These are phyloP conservation scores for Aspergillus sp. DNA, from an alignment of 2,329 filamentous ascomycete genomes.

Conservation along the genomic window DNA sequence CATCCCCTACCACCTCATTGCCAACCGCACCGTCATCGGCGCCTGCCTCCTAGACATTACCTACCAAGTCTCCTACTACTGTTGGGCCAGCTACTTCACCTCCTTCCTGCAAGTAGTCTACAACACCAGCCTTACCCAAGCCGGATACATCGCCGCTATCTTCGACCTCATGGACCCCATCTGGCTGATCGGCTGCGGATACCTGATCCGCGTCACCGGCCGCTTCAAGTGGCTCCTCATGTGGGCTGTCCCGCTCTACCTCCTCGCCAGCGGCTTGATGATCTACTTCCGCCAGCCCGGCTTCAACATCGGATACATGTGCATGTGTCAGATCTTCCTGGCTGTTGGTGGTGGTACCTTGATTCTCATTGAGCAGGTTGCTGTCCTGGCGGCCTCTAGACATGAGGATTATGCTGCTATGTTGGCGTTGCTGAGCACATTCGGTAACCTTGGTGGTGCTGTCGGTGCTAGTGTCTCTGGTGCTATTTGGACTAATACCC, in stretches of 20 bases:
- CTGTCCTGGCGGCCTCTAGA: conserved; percentile 52
- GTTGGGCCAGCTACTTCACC: conserved; percentile 36
- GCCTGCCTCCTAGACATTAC: conserved; percentile 29
- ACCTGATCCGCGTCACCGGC: conserved; percentile 50
- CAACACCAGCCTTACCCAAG: conserved; percentile 31
- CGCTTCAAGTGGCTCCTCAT: conserved; percentile 54
- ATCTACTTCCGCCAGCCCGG: conserved; percentile 54
- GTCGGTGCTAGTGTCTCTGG: conserved; percentile 33
- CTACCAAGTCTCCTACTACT: conserved; percentile 22
- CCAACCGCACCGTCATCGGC: conserved; percentile 30
- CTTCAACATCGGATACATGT: conserved; percentile 50
- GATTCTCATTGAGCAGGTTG: conserved; percentile 56
- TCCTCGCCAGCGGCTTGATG: conserved; percentile 54
- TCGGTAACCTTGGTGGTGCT: conserved; percentile 35
- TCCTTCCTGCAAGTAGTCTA: conserved; percentile 43
- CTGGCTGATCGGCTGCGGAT: conserved; percentile 55
- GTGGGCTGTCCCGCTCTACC: conserved; percentile 52
- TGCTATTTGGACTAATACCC: conserved; percentile 38
- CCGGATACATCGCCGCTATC: conserved; percentile 49
- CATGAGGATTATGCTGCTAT: conserved; percentile 56
- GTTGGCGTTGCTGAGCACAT: conserved; percentile 47
- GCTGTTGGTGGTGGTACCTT: conserved; percentile 55
- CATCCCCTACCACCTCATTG: conserved; percentile 43
- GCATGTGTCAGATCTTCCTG: conserved; percentile 59
- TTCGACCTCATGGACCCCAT: conserved; percentile 57